Percentiles rank a stretch among this genome's conserved stretches.
Evolutionary conservation across 1,284 basidiomycete species (phyloP).

Genomic region (Clitocybe nebularis): DNA sequence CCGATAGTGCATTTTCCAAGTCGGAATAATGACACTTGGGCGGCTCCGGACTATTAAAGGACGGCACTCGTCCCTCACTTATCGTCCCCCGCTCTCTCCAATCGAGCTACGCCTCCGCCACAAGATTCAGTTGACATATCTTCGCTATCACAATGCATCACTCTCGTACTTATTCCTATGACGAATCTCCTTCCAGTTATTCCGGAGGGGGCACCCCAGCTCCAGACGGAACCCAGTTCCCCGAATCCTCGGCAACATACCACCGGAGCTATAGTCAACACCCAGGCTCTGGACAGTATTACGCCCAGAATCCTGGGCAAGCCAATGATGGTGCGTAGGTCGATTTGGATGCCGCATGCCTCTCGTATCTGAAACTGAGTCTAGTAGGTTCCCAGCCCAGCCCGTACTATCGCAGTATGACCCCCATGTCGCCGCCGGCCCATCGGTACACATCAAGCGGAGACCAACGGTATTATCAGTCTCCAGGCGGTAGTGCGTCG

Average conservation of each 20-base stretch:
- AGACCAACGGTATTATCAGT: conserved; percentile 30
- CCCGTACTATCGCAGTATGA: conserved; percentile 34
- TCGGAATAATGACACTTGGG: conserved; percentile 35
- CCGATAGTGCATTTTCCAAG: conserved; percentile 28
- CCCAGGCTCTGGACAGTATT: conserved; percentile 28
- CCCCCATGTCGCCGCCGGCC: conserved; percentile 27
- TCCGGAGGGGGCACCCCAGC: conserved; percentile 20
- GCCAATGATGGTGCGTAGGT: conserved; percentile 25
- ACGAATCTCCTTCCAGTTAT: conserved; percentile 29
- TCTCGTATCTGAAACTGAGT: conserved; percentile 7
- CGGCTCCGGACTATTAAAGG: conserved; percentile 43
- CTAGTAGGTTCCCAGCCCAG: conserved; percentile 21
- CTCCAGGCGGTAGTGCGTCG: conserved; percentile 23
- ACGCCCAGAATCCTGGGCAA: too few relatives aligned
- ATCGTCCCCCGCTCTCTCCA: conserved; percentile 22
- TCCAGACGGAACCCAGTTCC: conserved; percentile 21
- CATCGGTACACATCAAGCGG: conserved; percentile 28
- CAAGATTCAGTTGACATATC: conserved; percentile 18
- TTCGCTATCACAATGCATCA: conserved; percentile 29
- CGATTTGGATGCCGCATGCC: too few relatives aligned
- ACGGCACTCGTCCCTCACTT: conserved; percentile 24
- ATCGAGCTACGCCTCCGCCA: conserved; percentile 25
- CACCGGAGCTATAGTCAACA: conserved; percentile 25
- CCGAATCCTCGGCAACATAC: conserved; percentile 24
- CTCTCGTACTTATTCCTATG: conserved; percentile 35